Conservation (phyloP, 2,329 filamentous ascomycete genomes). For the Neopestalotiopsis rosae region DNA sequence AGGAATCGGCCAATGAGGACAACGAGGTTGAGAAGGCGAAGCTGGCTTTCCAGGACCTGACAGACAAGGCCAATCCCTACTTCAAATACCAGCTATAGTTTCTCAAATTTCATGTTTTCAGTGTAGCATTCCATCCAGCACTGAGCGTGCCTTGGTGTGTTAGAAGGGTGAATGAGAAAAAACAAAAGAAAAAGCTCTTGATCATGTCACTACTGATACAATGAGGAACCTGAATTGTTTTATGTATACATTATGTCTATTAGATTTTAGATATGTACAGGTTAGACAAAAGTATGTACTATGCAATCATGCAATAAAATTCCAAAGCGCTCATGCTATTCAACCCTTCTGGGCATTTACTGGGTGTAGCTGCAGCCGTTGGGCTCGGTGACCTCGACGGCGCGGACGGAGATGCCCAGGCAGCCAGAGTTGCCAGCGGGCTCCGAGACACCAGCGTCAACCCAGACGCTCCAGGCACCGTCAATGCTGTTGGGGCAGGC, state of each 20-base stretch:
- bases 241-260: not conserved
- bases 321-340: not conserved
- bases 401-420: slow-evolving; percentile 39
- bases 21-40: slow-evolving; percentile 68
- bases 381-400: slow-evolving; percentile 35
- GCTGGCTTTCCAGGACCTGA: slow-evolving; percentile 70
- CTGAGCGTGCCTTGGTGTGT: too few species aligned
- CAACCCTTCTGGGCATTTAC: not conserved
- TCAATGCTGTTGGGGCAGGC: slow-evolving; percentile 57
- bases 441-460: slow-evolving; percentile 30
- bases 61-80: slow-evolving; percentile 71
- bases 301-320: not conserved
- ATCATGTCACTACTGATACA: not conserved
- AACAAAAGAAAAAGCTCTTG: too few species aligned
- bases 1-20: slow-evolving; percentile 47
- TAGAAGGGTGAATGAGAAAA: too few species aligned
- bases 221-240: not conserved
- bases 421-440: slow-evolving; percentile 45
- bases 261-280: not conserved
- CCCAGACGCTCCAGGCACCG: slow-evolving; percentile 48
- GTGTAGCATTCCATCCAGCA: not conserved
- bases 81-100: slow-evolving; percentile 56
- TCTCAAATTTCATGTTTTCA: not conserved
- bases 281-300: not conserved
- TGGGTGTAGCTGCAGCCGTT: slow-evolving; percentile 42